Base-by-base conservation (phyloP, 179 eudicot species). In the Beta corolliflora region DNA sequence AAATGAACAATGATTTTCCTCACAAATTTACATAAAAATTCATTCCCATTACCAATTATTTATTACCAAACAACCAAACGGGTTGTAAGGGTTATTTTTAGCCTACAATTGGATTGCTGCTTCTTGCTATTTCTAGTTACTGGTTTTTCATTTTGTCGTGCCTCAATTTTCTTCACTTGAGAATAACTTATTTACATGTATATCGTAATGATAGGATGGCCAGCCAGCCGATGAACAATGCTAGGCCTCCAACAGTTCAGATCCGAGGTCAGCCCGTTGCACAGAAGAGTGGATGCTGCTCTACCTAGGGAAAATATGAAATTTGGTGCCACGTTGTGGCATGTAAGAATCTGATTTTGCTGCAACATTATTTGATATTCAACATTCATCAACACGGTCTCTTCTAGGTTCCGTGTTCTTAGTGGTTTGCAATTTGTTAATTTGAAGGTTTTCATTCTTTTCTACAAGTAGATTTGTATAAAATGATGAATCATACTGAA, bases 211-310 rank as follows among this genome's bases (percentile, higher is more conserved):
- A 50, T 83, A 88, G 91, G 88, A 88, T 88, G 90, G 90, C 90
- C 12, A 88, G 84, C 80, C 91, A 88, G 58, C 89, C 91, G 0
- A 81, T 81, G 85, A 82, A 73, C 83, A 86, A 81, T 68, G 82
- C 87, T 10, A 88, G 85, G 88, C 87, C 87, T 36, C 87, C 91
- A 21, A 86, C 91, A 21, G 86, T 88, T 59, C 89, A 86, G 81
- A 86, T 88, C 82, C 87, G 88, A 81, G 89, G 91, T 59, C 88
- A 86, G 78, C 91, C 91, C 2, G 81, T 88, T 55, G 71, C 76
- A 52, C 89, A 88, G 77, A 86, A 86, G 78, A 77, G 84, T 23
- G 83, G 89, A 36, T 88, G 91, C 87, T 88, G 91, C 84, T 88
- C 91, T 19, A 41, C 85, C 48, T 86, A 86, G 86, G 56, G 54